Evolutionary conservation across 2,329 filamentous ascomycete species (phyloP), one percentile per base, ranked within the genome.

Genomic region (Lecanicillium sp.): DNA sequence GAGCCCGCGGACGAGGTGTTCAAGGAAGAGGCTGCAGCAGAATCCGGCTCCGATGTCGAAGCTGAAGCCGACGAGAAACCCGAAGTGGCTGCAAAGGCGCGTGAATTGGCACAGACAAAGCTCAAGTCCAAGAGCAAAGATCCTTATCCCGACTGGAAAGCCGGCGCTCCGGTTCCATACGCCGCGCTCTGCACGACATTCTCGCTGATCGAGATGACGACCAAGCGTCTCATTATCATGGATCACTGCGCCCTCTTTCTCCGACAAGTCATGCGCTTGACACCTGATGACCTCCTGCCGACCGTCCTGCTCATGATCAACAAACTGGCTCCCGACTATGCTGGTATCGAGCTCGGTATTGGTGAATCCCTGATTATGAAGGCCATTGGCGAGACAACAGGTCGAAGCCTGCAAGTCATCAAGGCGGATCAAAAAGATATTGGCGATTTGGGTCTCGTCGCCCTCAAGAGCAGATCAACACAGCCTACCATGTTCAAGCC

Each of bases 291-390:
- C 62, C 75, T 98, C 17, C 76, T 96, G 2, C 83, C 90, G 0
- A 95, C 89, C 0, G 84, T 97, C 20, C 75, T 95, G 53, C 79
- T 98, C 24, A 97, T 98, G 93, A 87, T 95, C 66, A 96, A 96
- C 69, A 97, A 97, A 65, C 80, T 98, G 21, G 93, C 93, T 2
- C 91, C 93, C 3, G 93, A 98, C 61, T 98, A 96, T 64, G 86
- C 90, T 36, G 93, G 93, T 17, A 90, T 98, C 53, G 93, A 98
- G 67, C 77, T 98, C 24, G 93, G 93, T n/a, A 98, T 98, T 58
- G 93, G 93, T 49, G 93, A 98, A 68, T 97, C 91, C 1, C 69
- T 98, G 23, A 96, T 98, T 59, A 97, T 97, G 90, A 98, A 97
- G 66, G 88, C 93, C 5, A 95, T 98, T 60, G 91, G 91, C 10